phyloP scores from a whole-genome alignment of 2,329 filamentous ascomycete genomes.

The Zymoseptoria tritici region DNA sequence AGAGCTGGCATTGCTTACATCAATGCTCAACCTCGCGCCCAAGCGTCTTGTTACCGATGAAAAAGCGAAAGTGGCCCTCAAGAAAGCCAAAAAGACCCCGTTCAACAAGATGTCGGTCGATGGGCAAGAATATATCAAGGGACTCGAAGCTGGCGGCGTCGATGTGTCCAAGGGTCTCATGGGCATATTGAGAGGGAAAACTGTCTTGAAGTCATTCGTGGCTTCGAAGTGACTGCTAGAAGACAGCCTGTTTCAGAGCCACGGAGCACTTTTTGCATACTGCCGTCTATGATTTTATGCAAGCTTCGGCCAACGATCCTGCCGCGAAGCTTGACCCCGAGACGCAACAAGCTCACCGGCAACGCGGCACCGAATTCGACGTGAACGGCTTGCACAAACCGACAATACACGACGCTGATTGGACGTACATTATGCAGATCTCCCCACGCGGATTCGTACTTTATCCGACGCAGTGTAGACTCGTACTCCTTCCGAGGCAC shows the following conservation, averaged over 20 bases:
- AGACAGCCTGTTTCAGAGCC: neutral
- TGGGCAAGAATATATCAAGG: neutral
- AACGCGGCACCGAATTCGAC: neutral
- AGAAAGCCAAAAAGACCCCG: neutral
- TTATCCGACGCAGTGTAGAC: neutral
- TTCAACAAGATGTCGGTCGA: neutral
- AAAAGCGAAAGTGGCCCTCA: neutral
- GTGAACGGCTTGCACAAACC: neutral
- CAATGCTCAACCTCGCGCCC: neutral
- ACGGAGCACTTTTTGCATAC: neutral
- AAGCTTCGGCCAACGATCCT: neutral
- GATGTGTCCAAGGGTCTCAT: neutral
- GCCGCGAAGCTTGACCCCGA: neutral
- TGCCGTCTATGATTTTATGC: neutral
- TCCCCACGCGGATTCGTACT: neutral
- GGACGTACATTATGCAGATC: neutral
- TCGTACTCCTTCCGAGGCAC: neutral
- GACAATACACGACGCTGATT: neutral
- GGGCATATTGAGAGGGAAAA: neutral
- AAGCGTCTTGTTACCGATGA: neutral
- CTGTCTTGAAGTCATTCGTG: neutral
- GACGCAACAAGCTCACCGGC: neutral
- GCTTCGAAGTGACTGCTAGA: neutral
- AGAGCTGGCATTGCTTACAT: neutral
- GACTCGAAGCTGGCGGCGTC: neutral